phyloP scores from a whole-genome alignment of 2,329 filamentous ascomycete species.

The Myriosclerotinia scirpicola region DNA sequence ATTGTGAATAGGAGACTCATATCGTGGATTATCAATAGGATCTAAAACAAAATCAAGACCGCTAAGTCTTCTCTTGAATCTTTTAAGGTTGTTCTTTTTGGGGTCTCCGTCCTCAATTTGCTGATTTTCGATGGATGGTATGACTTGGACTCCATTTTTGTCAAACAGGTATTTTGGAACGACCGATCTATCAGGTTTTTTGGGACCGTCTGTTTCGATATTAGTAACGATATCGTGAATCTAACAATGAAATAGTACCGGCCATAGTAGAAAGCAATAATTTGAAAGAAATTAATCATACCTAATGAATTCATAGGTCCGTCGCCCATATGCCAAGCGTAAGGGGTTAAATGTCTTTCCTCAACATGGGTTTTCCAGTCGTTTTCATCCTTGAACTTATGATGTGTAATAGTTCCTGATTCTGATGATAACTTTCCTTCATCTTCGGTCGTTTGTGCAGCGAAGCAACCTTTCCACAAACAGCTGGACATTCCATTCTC shows the following conservation, averaged over 20 bases:
- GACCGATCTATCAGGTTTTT: conserved; percentile 9
- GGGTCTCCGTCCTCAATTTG: conserved; percentile 47
- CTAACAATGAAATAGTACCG: neutral
- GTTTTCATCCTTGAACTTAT: conserved; percentile 31
- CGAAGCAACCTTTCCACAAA: conserved; percentile 46
- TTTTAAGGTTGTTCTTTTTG: conserved; percentile 32
- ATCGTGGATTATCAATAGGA: conserved; percentile 14
- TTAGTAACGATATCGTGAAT: conserved; percentile 18
- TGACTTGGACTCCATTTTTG: conserved; percentile 54
- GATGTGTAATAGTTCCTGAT: conserved; percentile 22
- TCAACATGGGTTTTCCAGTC: conserved; percentile 54
- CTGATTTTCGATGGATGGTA: conserved; percentile 56
- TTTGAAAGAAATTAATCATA: conserved; percentile 22
- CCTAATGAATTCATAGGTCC: conserved; percentile 46
- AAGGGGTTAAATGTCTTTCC: conserved; percentile 51
- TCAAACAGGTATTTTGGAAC: conserved; percentile 49
- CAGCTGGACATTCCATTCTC: conserved; percentile 38
- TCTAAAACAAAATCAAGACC: conserved; percentile 25
- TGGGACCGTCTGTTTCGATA: conserved; percentile 24
- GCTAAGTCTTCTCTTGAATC: conserved; percentile 28
- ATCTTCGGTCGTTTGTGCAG: conserved; percentile 26
- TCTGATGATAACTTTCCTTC: conserved; percentile 11
- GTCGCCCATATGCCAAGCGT: conserved; percentile 60
- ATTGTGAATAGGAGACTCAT: conserved; percentile 13
- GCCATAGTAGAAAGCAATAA: neutral